Conservation (phyloP, 805 yeast species). For the Myxozyma monticola region DNA sequence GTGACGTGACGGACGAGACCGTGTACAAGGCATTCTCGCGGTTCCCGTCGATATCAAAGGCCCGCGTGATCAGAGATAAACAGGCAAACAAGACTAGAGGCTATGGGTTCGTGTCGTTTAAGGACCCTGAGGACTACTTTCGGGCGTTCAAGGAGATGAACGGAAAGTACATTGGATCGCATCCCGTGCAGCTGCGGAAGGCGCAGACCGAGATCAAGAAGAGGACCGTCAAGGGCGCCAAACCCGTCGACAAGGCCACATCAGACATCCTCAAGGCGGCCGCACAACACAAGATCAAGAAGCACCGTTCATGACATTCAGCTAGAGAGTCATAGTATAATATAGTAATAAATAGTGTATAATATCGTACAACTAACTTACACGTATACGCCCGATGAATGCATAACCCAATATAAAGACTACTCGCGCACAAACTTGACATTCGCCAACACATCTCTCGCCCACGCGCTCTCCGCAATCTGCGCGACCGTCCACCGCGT, state of each 20-base stretch:
- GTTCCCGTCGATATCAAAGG: slow-evolving; percentile 57
- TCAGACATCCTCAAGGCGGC: slow-evolving; percentile 15
- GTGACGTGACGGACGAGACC: slow-evolving; percentile 61
- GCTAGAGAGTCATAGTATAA: too few relatives aligned
- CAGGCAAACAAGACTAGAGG: slow-evolving; percentile 57
- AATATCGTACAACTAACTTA: too few relatives aligned
- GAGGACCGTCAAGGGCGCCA: slow-evolving; percentile 15
- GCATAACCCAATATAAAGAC: too few relatives aligned
- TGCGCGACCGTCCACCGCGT: slow-evolving; percentile 43
- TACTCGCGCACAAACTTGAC: too few relatives aligned
- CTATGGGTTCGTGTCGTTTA: slow-evolving; percentile 72
- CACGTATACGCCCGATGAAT: too few relatives aligned
- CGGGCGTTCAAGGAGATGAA: slow-evolving; percentile 73
- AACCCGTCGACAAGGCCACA: slow-evolving; percentile 23
- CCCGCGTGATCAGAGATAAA: slow-evolving; percentile 57
- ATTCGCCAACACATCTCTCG: slow-evolving; percentile 30
- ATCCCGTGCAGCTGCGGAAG: slow-evolving; percentile 67
- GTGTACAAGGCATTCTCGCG: slow-evolving; percentile 55
- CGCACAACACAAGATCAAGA: too few relatives aligned
- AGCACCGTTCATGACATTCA: too few relatives aligned
- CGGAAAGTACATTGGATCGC: slow-evolving; percentile 72
- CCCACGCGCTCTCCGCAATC: slow-evolving; percentile 43
- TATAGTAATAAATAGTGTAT: too few relatives aligned
- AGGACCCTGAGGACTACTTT: slow-evolving; percentile 63
- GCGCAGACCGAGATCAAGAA: slow-evolving; percentile 45